phyloP scores from a whole-genome alignment of 2,329 filamentous ascomycete genomes.

The Byssoonygena ceratinophila region DNA sequence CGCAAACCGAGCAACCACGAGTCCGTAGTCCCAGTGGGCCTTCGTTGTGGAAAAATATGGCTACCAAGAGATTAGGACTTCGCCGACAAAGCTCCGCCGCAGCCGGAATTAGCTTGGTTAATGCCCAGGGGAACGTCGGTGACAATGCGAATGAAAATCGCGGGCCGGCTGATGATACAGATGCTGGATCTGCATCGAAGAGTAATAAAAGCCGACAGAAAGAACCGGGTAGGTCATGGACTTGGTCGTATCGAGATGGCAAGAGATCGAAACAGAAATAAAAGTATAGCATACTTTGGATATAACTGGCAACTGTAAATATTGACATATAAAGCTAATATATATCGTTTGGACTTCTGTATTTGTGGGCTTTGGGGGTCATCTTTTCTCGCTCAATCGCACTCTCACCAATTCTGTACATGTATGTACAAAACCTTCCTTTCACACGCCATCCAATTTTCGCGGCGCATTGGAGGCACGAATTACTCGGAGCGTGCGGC shows the following conservation, averaged over 20 bases:
- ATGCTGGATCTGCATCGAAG: not conserved
- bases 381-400: not conserved
- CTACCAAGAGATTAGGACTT: not conserved
- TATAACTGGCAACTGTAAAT: not conserved
- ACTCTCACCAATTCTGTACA: no score
- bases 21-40: not conserved
- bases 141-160: not conserved
- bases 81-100: not conserved
- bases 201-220: not conserved
- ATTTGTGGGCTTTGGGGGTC: not conserved
- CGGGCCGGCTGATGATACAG: not conserved
- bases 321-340: not conserved
- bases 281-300: not conserved
- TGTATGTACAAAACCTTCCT: not conserved
- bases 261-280: not conserved
- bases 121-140: not conserved
- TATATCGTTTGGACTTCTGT: not conserved
- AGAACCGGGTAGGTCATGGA: not conserved
- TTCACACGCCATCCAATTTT: not conserved
- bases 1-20: not conserved
- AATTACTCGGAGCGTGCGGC: not conserved
- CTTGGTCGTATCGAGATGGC: slow-evolving; percentile 1
- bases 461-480: not conserved
- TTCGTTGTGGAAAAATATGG: not conserved
- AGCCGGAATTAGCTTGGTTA: slow-evolving; percentile 3